Evolutionary conservation across 768 basidiomycete species (phyloP), one percentile per base, ranked within the genome.

Genomic region (Collybia nuda): DNA sequence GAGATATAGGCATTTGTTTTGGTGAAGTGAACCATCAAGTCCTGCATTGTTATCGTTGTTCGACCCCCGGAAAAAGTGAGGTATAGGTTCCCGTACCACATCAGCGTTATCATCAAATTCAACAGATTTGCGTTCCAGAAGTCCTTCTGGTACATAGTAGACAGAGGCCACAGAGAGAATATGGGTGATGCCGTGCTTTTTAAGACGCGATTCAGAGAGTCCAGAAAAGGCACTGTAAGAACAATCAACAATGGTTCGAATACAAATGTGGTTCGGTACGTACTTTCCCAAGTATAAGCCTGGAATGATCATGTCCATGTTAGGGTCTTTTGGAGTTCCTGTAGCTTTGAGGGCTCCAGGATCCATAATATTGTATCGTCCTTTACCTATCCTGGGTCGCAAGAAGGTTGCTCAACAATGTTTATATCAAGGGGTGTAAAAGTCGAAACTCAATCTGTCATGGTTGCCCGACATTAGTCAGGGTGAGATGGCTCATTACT

Each of bases 301-400:
- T 11, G 43, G 43, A 21, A 44, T 44, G 43, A 44, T 44, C 43
- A 44, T 44, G 43, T 44, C 43, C 43, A 29, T 44, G 28, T 44
- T 44, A 8, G 43, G 32, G 32, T 44, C 43, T 11, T 32, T 9
- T 11, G 32, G 32, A n/a, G n/a, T n/a, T n/a, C n/a, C n/a, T n/a
- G n/a, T n/a, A n/a, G n/a, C n/a, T n/a, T n/a, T n/a, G n/a, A n/a
- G n/a, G 32, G 2, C 32, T 32, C 12, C 32, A 5, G 14, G 9
- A 32, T 32, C 32, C 32, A 32, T 32, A 14, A 32, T 26, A 4
- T 26, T 32, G 32, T 2, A n/a, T n/a, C n/a, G n/a, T n/a, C 14
- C 6, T 32, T 32, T 14, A 11, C 32, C 6, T n/a, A 32, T 5
- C 12, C 2, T 14, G 7, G 12, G 2, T 32, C 2, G 32, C 12